Percentiles rank a stretch among this genome's conserved stretches.
Evolutionary conservation across 176 grass and related monocot species (phyloP).

Genomic region (Tillandsia leiboldiana): DNA sequence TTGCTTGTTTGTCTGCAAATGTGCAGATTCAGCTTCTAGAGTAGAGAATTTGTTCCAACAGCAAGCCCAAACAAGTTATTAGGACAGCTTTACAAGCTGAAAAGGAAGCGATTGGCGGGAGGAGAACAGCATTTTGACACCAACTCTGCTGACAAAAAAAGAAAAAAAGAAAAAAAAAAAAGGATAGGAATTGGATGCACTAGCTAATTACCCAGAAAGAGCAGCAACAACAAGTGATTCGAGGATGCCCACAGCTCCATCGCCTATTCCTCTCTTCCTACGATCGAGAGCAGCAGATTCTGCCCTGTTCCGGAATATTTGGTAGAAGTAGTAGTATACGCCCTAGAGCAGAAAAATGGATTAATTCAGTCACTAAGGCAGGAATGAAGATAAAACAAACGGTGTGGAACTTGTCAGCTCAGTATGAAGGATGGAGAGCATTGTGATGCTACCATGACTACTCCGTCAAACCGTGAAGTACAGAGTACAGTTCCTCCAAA

Average conservation of each 20-base stretch:
- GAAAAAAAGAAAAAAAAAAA: neutral
- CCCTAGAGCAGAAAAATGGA: conserved; percentile 31
- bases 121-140: neutral
- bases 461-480: neutral
- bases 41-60: too few species aligned
- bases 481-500: neutral
- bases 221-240: conserved; percentile 82
- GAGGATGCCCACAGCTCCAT: conserved; percentile 89
- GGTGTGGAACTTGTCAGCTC: neutral
- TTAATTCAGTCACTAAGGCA: neutral
- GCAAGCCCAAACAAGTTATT: too few species aligned
- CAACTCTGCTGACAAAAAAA: neutral
- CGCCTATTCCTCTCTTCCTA: conserved; percentile 49
- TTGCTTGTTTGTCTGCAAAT: too few species aligned
- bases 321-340: conserved; percentile 97
- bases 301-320: conserved; percentile 70
- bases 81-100: neutral
- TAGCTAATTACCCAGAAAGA: conserved; percentile 50
- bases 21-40: too few species aligned
- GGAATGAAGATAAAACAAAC: neutral
- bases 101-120: neutral
- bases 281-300: conserved; percentile 49
- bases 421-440: neutral
- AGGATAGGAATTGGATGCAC: conserved; percentile 2
- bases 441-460: neutral